Conservation (phyloP, 768 basidiomycete species). For the Hortiboletus flavorubellus region DNA sequence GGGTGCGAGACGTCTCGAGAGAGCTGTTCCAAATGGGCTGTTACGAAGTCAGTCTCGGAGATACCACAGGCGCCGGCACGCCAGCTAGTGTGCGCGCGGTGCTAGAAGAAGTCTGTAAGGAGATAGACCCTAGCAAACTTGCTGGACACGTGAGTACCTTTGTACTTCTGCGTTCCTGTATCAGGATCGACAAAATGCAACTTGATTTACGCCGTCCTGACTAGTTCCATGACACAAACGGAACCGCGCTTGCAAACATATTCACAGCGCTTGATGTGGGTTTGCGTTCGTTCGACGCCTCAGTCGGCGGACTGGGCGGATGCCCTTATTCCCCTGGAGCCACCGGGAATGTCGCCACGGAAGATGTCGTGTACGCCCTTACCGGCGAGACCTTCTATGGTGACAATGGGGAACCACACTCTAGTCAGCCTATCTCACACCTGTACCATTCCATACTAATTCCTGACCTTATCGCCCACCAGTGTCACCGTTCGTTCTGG, state of each 20-base stretch:
- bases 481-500: background rate
- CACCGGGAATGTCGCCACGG: slow-evolving; percentile 92
- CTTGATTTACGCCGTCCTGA: background rate
- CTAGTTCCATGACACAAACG: slow-evolving; percentile 90
- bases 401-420: slow-evolving; percentile 37
- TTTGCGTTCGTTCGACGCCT: slow-evolving; percentile 76
- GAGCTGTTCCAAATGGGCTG: slow-evolving; percentile 86
- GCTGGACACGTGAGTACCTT: slow-evolving; percentile 53
- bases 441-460: background rate
- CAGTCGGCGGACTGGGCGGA: slow-evolving; percentile 88
- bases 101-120: slow-evolving; percentile 64
- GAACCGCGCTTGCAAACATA: slow-evolving; percentile 77
- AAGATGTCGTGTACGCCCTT: slow-evolving; percentile 86
- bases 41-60: slow-evolving; percentile 89
- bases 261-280: slow-evolving; percentile 69
- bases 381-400: slow-evolving; percentile 56
- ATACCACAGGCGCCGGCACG: slow-evolving; percentile 86
- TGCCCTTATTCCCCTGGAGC: slow-evolving; percentile 97
- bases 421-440: slow-evolving; percentile 11
- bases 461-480: background rate
- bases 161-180: slow-evolving; percentile 14
- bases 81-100: slow-evolving; percentile 65
- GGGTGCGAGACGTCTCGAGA: slow-evolving; percentile 66
- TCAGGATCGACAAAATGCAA: background rate
- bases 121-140: slow-evolving; percentile 60